phyloP scores from a whole-genome alignment of 2,329 filamentous ascomycete species.

The Colletotrichum limetticola region DNA sequence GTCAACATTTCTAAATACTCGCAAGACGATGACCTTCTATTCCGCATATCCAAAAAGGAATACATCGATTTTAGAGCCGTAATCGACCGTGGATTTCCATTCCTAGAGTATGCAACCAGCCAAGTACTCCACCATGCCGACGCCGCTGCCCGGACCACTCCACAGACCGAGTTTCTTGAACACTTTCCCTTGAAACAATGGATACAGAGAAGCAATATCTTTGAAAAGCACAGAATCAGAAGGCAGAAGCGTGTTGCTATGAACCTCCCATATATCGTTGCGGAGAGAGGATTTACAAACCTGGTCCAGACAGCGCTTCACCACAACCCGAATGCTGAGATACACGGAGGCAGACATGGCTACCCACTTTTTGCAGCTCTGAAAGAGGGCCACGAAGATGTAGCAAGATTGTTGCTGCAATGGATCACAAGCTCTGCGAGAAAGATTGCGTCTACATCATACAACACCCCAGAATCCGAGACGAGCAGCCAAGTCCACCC shows the following conservation, averaged over 20 bases:
- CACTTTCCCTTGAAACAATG: rapidly evolving
- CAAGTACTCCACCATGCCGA: background rate
- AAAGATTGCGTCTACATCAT: background rate
- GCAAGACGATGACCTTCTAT: background rate
- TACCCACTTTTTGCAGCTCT: background rate
- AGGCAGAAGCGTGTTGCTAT: background rate
- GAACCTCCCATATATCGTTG: background rate
- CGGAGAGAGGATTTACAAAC: background rate
- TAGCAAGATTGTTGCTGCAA: background rate
- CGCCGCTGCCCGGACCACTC: background rate
- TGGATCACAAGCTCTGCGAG: no score
- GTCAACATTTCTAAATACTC: background rate
- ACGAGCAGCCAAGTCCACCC: background rate
- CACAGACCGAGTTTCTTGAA: background rate
- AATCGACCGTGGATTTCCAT: background rate
- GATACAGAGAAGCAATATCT: background rate
- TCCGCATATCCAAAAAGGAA: rapidly evolving
- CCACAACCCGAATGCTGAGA: rapidly evolving
- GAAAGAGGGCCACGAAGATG: rapidly evolving
- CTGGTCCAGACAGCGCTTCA: no score
- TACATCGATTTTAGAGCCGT: rapidly evolving
- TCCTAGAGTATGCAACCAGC: constrained; percentile 9
- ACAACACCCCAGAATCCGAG: no score
- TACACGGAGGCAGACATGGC: rapidly evolving
- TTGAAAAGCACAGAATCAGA: background rate